phyloP scores from a whole-genome alignment of 768 basidiomycete genomes.

The Sporobolomyces phaffii region DNA sequence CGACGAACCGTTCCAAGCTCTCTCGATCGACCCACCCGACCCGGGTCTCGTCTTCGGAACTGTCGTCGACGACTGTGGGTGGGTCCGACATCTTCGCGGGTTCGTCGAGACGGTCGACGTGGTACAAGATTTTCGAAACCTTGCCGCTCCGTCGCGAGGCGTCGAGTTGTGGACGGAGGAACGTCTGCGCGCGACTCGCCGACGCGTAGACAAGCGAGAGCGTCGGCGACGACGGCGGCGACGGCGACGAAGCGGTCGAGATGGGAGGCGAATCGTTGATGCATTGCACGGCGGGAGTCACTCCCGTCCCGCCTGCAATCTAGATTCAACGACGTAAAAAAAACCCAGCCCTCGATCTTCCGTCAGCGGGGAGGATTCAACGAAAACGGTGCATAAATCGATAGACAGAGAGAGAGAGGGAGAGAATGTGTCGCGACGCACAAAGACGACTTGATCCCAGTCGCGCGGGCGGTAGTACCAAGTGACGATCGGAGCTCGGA shows the following conservation, averaged over 20 bases:
- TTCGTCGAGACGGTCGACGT: constrained; percentile 31
- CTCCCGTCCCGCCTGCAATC: constrained; percentile 43
- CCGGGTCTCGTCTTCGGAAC: neutral
- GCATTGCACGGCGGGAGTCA: constrained; percentile 40
- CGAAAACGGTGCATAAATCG: neutral
- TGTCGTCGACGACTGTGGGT: neutral
- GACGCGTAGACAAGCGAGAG: constrained; percentile 39
- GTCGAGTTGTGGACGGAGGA: constrained; percentile 18
- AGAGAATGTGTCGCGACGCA: constrained; percentile 7
- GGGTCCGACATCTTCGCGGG: no score
- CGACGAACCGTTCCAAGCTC: constrained; percentile 20
- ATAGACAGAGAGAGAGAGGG: neutral
- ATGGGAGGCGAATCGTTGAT: constrained; percentile 2
- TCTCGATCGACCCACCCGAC: constrained; percentile 11
- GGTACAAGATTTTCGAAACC: constrained; percentile 13
- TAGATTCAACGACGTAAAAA: constrained; percentile 1
- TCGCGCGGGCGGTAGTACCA: constrained; percentile 34
- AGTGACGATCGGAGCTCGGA: constrained; percentile 38
- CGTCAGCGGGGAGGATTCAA: neutral
- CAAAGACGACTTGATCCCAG: constrained; percentile 40
- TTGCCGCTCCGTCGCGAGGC: neutral
- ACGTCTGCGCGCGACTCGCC: constrained; percentile 21
- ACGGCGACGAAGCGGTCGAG: neutral
- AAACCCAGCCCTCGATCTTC: no score
- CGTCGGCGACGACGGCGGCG: neutral